Evolutionary conservation across 2,329 filamentous ascomycete species (phyloP), one percentile per base, ranked within the genome.

Genomic region (Penicillium sp.): DNA sequence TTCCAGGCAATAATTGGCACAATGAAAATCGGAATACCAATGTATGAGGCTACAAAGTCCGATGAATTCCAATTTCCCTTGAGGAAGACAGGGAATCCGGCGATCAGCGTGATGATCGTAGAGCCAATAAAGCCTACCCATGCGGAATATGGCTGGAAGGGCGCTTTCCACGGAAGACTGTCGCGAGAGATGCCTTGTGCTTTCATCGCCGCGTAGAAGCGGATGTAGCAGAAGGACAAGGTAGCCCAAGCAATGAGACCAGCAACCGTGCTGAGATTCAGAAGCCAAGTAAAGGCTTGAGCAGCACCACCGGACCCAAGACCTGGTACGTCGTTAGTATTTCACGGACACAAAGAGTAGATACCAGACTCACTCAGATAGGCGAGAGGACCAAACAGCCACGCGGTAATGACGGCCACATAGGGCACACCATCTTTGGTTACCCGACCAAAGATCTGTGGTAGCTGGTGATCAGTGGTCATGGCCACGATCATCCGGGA

Each of bases 61-160:
- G 65, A 60, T 0, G 62, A 50, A 31, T 28, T 50, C 58, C 58
- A 60, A 20, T 62, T 58, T 1, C 59, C 60, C 39, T 64, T 62
- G 13, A 64, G 40, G 40, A 64, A 64, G 2, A 62, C 59, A 4
- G 81, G 74, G 63, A 87, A 88, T 1, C 83, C 84, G 43, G 84
- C 84, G 43, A 84, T 79, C 3, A 87, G 60, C 2, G 77, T 80
- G 10, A 87, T 71, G 17, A 87, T 65, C 3, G 63, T 59, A 27
- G 86, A 75, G 19, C 81, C 59, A 25, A 77, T 58, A 2, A 86
- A 76, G 10, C 75, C 71, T 20, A 75, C 63, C 63, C 75, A 87
- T 0, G 81, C 76, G 1, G 77, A 77, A 58, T 83, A 86, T 1
- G 84, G 77, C 50, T 79, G 77, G 4, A 79, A 53, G 3, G 61